Evolutionary conservation across 1,139 yeast species (phyloP), one percentile per base, ranked within the genome.

Genomic region (Arxiozyma heterogenica): DNA sequence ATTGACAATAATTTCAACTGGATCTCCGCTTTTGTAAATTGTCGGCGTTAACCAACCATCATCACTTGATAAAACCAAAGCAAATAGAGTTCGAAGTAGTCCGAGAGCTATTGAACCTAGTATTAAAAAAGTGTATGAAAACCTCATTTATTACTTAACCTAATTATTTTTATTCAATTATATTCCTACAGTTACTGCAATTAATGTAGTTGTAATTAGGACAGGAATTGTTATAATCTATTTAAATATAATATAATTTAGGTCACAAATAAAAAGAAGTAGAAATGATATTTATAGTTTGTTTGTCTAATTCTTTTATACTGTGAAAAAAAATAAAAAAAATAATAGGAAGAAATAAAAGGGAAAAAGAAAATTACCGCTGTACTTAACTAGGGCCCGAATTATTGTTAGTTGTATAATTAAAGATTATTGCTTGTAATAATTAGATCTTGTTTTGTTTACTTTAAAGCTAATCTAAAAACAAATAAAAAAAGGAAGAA

Each of bases 1-100:
- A 69, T 89, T 89, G 46, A 87, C 90, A 41, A 82, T 70, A 27
- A 90, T 70, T 25, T 85, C 86, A 3, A 90, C 89, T 49, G 70
- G 72, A 27, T 88, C 89, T 1, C 86, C 87, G 12, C 71, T 63
- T 47, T 56, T 51, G 55, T 67, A 68, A 2, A 59, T 47, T 41
- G 64, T 61, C n/a, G 71, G 71, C 46, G 56, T 57, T 7, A 66
- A 46, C 69, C 66, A 62, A n/a, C 67, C 65, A 25, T 55, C 55
- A 34, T 56, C 54, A 15, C 49, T 25, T 7, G 48, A 23, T 39
- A 21, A 20, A 11, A 50, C 20, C 6, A 43, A 15, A 11, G 52
- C 22, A 25, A 44, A 44, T 18, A 50, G 9, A 22, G 49, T 47
- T 42, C 54, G 55, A 41, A 56, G 38, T 21, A 50, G 17, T 20